Evolutionary conservation across 441 rosid genomes (phyloP).

Genomic region (Pelargonium myrrhifolium): DNA sequence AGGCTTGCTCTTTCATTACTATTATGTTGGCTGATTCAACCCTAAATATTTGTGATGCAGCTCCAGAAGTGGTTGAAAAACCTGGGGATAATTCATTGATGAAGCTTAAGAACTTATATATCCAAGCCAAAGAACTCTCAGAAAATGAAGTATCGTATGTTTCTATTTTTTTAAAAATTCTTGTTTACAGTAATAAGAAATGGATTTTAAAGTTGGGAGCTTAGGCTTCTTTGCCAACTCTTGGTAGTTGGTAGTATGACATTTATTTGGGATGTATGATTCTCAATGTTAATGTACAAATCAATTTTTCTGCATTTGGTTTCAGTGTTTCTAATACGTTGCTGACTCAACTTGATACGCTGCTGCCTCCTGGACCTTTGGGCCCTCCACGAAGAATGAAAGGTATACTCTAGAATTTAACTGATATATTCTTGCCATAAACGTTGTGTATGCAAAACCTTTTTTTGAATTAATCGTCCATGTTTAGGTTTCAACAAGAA

Average conservation of each 20-base stretch:
- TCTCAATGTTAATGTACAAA: not conserved
- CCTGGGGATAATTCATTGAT: constrained; percentile 72
- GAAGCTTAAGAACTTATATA: constrained; percentile 56
- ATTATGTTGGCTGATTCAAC: constrained; percentile 5
- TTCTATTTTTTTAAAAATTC: not conserved
- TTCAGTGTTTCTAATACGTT: constrained; percentile 55
- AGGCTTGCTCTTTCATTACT: constrained; percentile 9
- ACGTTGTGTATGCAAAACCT: constrained; percentile 7
- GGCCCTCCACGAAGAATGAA: constrained; percentile 75
- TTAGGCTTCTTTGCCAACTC: not conserved
- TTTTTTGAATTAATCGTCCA: not conserved
- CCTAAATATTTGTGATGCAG: constrained; percentile 38
- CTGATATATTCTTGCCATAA: constrained; percentile 3
- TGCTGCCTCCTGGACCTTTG: constrained; percentile 63
- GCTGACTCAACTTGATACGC: constrained; percentile 57
- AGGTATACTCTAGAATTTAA: constrained; percentile 40
- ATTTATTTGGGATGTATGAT: not conserved
- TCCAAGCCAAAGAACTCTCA: constrained; percentile 74
- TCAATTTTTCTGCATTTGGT: constrained; percentile 15
- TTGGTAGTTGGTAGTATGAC: not conserved
- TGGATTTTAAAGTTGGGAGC: not conserved
- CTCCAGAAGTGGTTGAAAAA: constrained; percentile 90
- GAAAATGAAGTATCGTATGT: constrained; percentile 74
- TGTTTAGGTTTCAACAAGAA: no score
- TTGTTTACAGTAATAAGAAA: not conserved